phyloP scores from a whole-genome alignment of 108 stramenopile species.

The Pseudonitzschia pungens region DNA sequence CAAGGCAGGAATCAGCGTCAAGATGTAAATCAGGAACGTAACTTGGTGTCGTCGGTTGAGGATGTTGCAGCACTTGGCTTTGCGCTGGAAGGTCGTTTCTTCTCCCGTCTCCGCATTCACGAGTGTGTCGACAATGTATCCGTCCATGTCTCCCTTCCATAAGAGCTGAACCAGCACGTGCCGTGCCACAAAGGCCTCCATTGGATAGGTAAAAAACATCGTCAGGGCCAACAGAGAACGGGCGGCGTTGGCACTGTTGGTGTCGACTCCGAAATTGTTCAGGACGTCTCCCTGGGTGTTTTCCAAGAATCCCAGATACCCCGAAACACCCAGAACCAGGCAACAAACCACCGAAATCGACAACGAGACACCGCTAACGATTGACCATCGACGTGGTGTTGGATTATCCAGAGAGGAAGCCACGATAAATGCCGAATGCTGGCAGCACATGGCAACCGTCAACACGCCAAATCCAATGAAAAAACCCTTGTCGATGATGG shows the following conservation, averaged over 20 bases:
- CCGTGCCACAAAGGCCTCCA: conserved; percentile 81
- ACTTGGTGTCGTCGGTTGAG: conserved; percentile 50
- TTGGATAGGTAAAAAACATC: conserved; percentile 84
- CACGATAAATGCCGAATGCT: conserved; percentile 85
- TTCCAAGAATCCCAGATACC: conserved; percentile 79
- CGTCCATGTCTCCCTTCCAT: conserved; percentile 76
- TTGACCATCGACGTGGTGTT: conserved; percentile 56
- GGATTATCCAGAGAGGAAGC: conserved; percentile 55
- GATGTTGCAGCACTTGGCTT: conserved; percentile 40
- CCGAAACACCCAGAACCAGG: conserved; percentile 58
- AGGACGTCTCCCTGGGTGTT: conserved; percentile 77
- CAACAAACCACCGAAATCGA: conserved; percentile 46
- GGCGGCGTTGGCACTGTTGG: conserved; percentile 53
- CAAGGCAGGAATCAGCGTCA: conserved; percentile 69
- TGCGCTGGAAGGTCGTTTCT: conserved; percentile 16
- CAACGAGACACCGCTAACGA: conserved; percentile 60
- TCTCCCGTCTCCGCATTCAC: conserved; percentile 19
- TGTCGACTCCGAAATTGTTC: conserved; percentile 69
- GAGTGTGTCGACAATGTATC: conserved; percentile 22
- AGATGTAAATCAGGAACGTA: conserved; percentile 62
- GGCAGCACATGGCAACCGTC: conserved; percentile 81
- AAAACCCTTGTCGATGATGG: conserved; percentile 52
- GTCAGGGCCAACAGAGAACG: conserved; percentile 72
- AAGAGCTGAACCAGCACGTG: conserved; percentile 72
- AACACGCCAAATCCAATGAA: conserved; percentile 87